Evolutionary conservation across 208 protist species (phyloP).

Genomic region (Sergeia podlipaevii): DNA sequence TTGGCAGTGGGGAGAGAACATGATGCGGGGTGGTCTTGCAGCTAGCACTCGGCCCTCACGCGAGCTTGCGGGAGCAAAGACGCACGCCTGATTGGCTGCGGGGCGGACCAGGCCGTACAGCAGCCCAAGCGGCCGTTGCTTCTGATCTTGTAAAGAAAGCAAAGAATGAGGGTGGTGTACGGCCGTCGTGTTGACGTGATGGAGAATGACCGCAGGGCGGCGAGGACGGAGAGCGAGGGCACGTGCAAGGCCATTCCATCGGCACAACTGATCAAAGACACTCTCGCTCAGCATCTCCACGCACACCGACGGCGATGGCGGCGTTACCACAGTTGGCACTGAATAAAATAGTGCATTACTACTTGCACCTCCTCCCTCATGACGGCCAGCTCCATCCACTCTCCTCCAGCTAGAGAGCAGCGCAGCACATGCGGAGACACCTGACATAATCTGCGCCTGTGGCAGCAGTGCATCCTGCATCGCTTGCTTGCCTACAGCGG

Average conservation of each 20-base stretch:
- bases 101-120: constrained; percentile 47
- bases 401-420: too few species aligned
- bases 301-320: constrained; percentile 11
- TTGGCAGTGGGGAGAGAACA: constrained; percentile 15
- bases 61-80: constrained; percentile 23
- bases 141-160: constrained; percentile 9
- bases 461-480: too few species aligned
- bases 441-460: too few species aligned
- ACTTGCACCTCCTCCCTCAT: too few species aligned
- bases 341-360: too few species aligned
- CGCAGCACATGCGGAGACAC: too few species aligned
- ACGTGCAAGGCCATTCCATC: constrained; percentile 35
- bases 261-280: constrained; percentile 33
- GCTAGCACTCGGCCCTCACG: constrained; percentile 14
- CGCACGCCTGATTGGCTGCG: constrained; percentile 27
- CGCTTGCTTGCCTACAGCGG: too few species aligned
- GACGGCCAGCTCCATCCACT: too few species aligned
- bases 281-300: constrained; percentile 1
- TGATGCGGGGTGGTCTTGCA: constrained; percentile 9
- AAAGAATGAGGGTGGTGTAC: not conserved
- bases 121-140: constrained; percentile 12
- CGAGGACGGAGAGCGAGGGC: constrained; percentile 27
- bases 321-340: too few species aligned
- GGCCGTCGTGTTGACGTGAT: not conserved
- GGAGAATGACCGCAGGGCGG: constrained; percentile 37